Evolutionary conservation across 148 eudicot species (phyloP).

Genomic region (Rhododendron simsii): DNA sequence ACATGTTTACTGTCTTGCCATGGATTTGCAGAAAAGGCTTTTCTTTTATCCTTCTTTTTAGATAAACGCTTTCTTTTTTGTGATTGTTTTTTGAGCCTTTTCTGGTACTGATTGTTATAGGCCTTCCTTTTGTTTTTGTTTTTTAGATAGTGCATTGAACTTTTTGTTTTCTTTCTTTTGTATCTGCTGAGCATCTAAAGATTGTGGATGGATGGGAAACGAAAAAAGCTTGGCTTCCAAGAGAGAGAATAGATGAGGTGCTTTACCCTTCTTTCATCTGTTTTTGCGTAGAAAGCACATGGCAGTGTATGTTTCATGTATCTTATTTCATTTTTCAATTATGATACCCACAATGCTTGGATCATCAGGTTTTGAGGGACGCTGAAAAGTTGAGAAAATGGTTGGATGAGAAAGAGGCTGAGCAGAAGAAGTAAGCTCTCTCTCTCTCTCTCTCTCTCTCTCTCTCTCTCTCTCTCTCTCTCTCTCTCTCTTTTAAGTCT

Average conservation of each 20-base stretch:
- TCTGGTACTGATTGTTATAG: not conserved
- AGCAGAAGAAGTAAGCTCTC: conserved; percentile 64
- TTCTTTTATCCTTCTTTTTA: not conserved
- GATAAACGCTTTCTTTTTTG: not conserved
- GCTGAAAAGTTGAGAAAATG: conserved; percentile 71
- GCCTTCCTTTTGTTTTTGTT: not conserved
- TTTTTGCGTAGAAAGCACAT: not conserved
- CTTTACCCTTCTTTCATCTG: conserved; percentile 2
- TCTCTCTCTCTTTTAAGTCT: not conserved
- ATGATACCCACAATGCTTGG: not conserved
- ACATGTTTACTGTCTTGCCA: not conserved
- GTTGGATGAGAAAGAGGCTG: conserved; percentile 79
- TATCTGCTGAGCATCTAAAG: conserved; percentile 28
- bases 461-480: not conserved
- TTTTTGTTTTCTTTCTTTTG: not conserved
- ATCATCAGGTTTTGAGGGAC: conserved; percentile 50
- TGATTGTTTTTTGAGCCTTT: not conserved
- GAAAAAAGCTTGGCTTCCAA: conserved; percentile 85
- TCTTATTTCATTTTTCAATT: not conserved
- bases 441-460: not conserved
- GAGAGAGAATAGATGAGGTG: conserved; percentile 79
- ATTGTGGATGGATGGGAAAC: conserved; percentile 73
- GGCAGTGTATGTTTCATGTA: not conserved
- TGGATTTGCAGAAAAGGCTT: not conserved
- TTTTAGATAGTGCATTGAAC: not conserved